A percentile compares a stretch with the other conserved stretches of the same genome.
These are phyloP conservation scores for Mycena venus DNA, from an alignment of 768 basidiomycete species.

Conservation along the genomic window DNA sequence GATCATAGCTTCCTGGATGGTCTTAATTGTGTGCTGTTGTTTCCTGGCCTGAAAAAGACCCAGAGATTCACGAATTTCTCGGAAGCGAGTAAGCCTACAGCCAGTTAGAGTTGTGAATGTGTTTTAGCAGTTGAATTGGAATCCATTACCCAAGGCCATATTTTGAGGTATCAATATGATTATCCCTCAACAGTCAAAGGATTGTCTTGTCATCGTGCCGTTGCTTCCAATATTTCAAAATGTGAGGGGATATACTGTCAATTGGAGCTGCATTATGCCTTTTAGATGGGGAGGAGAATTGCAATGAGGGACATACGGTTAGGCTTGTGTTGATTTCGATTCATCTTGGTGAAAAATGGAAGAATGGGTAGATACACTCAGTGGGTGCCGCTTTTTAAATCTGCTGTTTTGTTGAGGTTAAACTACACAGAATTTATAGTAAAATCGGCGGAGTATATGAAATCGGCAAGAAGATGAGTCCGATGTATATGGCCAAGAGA, in stretches of 20 bases:
- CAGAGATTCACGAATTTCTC: slow-evolving; percentile 30
- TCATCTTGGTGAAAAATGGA: neutral
- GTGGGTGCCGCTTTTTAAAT: too few species aligned
- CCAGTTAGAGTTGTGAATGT: too few species aligned
- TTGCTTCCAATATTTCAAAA: neutral
- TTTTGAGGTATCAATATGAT: neutral
- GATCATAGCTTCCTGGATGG: slow-evolving; percentile 33
- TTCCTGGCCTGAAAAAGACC: slow-evolving; percentile 34
- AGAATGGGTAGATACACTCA: too few species aligned
- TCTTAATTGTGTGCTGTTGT: slow-evolving; percentile 39
- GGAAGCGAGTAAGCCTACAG: slow-evolving; percentile 24
- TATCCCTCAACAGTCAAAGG: neutral
- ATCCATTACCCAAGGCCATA: neutral
- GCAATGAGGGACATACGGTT: neutral
- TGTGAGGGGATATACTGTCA: neutral
- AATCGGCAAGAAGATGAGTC: too few species aligned
- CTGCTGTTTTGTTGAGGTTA: too few species aligned
- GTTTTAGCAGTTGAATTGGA: too few species aligned
- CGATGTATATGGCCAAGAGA: too few species aligned
- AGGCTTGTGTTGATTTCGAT: neutral
- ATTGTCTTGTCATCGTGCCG: neutral
- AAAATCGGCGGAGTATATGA: too few species aligned
- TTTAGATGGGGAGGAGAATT: neutral
- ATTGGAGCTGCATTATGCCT: neutral
- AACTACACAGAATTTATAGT: too few species aligned